Base-by-base conservation (phyloP, 306 rosid species). In the Ochetophila trinervis region DNA sequence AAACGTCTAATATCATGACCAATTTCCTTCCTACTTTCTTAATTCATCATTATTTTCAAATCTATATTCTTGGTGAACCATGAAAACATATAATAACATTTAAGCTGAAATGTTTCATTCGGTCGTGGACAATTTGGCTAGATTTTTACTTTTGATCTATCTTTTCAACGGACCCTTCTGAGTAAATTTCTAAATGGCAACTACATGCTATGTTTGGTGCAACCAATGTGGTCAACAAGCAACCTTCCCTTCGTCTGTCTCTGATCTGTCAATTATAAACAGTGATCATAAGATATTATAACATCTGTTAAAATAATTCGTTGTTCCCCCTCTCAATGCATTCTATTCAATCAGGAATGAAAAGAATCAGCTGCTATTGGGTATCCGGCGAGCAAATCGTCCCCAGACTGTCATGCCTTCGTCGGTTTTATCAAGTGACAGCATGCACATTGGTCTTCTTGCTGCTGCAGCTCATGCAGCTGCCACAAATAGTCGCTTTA, bases 401-500 rank as follows among this genome's bases (percentile, higher is more conserved):
- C 83, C 87, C 0, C 93, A 87, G 72, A 77, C 86, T 61, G 74
- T 82, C 37, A 84, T 87, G 89, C 93, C 93, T n/a, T 87, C 93
- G 11, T 87, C 89, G 0, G 93, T 87, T 72, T 67, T 87, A 71
- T 87, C 93, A 50, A 87, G 93, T 73, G 93, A 84, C 67, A 87
- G 93, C 81, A 87, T 87, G 93, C 93, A 87, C 74, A 82, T 87
- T 64, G 93, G 93, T 70, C 93, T 87, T 73, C 93, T 87, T 73
- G 93, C 93, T 77, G 93, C 93, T 67, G 90, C 90, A 27, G 90
- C 90, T 66, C 87, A 85, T 75, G 90, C 90, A 49, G 87, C 90
- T 53, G 85, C 90, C 36, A 87, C 93, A 48, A 87, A 84, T 67
- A 87, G 87, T 60, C 90, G 83, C 53, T 85, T 85, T 67, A 82